Base-by-base conservation (phyloP, 176 grass and related monocot genomes). In the Carex scoparia region DNA sequence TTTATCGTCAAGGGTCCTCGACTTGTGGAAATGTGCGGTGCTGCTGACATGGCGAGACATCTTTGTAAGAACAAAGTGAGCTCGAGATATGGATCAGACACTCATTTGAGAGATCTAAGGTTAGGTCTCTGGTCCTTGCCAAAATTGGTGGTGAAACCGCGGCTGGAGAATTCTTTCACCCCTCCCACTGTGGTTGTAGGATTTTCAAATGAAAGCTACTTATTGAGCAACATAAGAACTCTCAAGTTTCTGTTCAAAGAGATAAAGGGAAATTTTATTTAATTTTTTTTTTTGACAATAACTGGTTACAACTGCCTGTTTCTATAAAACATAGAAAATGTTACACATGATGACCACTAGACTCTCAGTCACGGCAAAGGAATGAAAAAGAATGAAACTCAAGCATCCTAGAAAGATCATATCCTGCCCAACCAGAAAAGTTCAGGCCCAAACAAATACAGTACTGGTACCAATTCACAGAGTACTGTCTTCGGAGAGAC, bases 1-100 rank as follows among this genome's bases (percentile, higher is more conserved):
- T 99, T 92, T 99, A 89, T 99, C 94, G 61, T 94, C 93, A 14
- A 95, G 93, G 84, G 96, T 99, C 91, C 94, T 99, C 49, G 91
- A 89, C 87, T 95, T 99, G 88, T 91, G 91, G 79, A 94, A 89
- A 73, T 92, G 94, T 49, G 89, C 73, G 23, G 87, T 88, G 74
- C 81, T 89, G 79, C 81, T 89, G 87, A 84, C 91, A 91, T 71
- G 92, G 86, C 80, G 87, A 92, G 93, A 99, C 94, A 61, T 70
- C 71, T 84, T 10, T 69, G 13, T 54, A 55, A 65, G 61, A 79
- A 81, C 69, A 55, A 44, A 81, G 69, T 87, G 68, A 75, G 35
- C 40, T 84, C 18, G 48, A 69, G 12, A n/a, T 78, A 80, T 87
- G 46, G 42, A 11, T 60, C 2, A 0, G 23, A n/a, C 71, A 2